Evolutionary conservation across 306 rosid genomes (phyloP).

Genomic region (Glycine latifolia): DNA sequence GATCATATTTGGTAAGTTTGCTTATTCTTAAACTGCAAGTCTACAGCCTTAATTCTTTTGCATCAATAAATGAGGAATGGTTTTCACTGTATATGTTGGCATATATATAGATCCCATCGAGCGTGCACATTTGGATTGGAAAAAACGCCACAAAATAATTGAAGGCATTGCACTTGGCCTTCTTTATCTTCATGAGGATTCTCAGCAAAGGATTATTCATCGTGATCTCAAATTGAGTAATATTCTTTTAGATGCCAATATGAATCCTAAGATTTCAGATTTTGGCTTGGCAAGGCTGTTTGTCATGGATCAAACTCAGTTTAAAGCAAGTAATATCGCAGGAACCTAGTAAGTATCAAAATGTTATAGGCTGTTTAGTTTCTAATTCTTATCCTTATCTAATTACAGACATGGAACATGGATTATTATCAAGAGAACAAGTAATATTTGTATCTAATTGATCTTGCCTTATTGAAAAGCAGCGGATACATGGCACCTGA

Average conservation of each 20-base stretch:
- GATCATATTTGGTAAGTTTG: conserved; percentile 54
- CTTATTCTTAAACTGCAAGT: neutral
- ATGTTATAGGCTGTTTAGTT: neutral
- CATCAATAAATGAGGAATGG: neutral
- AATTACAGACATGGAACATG: neutral
- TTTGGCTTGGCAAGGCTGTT: conserved; percentile 59
- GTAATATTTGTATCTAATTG: neutral
- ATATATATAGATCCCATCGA: conserved; percentile 46
- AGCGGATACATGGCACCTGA: conserved; percentile 72
- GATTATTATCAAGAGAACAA: conserved; percentile 16
- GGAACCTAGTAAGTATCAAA: conserved; percentile 56
- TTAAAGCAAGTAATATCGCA: conserved; percentile 44
- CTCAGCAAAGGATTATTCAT: conserved; percentile 53
- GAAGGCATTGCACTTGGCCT: conserved; percentile 53
- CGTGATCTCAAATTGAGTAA: conserved; percentile 60
- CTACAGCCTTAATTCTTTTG: neutral
- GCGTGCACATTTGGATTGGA: conserved; percentile 45
- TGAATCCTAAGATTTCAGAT: conserved; percentile 60
- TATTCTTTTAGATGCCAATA: conserved; percentile 48
- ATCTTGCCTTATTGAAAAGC: neutral
- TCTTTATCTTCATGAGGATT: conserved; percentile 62
- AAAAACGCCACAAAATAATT: conserved; percentile 48
- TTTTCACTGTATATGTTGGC: neutral
- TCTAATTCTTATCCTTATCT: neutral
- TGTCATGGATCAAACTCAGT: conserved; percentile 43